phyloP scores from a whole-genome alignment of 345 rosid species.

The Populus alba region DNA sequence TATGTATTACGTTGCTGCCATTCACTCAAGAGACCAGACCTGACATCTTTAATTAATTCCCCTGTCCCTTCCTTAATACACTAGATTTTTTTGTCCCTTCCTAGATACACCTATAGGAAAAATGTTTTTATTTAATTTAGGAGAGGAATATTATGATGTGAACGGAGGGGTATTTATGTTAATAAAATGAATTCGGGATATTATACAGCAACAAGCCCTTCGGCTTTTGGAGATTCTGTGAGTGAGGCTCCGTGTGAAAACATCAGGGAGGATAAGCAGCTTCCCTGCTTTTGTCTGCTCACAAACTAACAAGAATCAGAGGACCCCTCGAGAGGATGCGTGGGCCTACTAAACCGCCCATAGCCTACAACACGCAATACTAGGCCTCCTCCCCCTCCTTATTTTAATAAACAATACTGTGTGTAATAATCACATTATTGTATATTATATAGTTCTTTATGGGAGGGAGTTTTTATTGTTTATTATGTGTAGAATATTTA shows the following conservation, averaged over 20 bases:
- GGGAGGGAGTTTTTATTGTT: no score
- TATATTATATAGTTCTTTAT: not conserved
- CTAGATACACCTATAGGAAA: not conserved
- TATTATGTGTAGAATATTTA: not conserved
- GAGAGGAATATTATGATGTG: not conserved
- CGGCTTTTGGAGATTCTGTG: constrained; percentile 53
- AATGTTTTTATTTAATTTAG: not conserved
- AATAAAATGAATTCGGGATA: constrained; percentile 7
- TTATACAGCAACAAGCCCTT: constrained; percentile 7
- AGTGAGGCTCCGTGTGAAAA: constrained; percentile 43
- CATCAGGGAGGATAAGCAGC: constrained; percentile 46
- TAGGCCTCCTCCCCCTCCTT: not conserved
- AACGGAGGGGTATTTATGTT: constrained; percentile 11
- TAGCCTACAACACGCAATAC: constrained; percentile 38
- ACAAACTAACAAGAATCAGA: constrained; percentile 39
- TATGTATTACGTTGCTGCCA: constrained; percentile 35
- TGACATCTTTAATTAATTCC: not conserved
- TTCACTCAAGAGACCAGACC: not conserved
- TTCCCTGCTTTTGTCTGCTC: constrained; percentile 57
- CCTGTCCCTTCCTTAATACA: constrained; percentile 23
- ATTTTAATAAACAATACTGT: not conserved
- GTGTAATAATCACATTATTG: not conserved
- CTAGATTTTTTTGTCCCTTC: constrained; percentile 15
- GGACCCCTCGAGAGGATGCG: constrained; percentile 26
- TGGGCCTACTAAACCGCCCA: constrained; percentile 38